Evolutionary conservation across 108 stramenopile species (phyloP).

Genomic region (Nannochloropsis granulata): DNA sequence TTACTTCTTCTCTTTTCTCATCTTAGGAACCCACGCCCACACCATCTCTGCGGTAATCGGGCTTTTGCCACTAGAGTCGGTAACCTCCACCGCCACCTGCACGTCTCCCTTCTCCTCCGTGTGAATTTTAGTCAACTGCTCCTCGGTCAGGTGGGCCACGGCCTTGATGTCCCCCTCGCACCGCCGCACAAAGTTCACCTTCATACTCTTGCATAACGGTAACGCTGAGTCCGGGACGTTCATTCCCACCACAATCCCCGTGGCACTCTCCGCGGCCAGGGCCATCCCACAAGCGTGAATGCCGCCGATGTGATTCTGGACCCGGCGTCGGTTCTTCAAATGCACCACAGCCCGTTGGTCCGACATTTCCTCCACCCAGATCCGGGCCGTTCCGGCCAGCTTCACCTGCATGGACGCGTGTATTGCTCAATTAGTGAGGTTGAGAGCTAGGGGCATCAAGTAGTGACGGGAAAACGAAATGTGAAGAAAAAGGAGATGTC

Average conservation of each 20-base stretch:
- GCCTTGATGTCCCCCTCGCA: slow-evolving; percentile 36
- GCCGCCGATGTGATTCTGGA: slow-evolving; percentile 49
- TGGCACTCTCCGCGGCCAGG: slow-evolving; percentile 42
- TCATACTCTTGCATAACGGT: slow-evolving; percentile 41
- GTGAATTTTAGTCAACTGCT: slow-evolving; percentile 22
- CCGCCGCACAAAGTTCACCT: slow-evolving; percentile 32
- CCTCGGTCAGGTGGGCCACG: slow-evolving; percentile 29
- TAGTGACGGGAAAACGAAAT: no score
- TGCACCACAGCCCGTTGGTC: slow-evolving; percentile 11
- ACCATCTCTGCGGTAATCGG: slow-evolving; percentile 44
- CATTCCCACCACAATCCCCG: slow-evolving; percentile 44
- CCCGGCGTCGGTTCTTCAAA: slow-evolving; percentile 26
- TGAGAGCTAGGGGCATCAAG: no score
- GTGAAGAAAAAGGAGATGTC: no score
- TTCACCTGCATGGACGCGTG: slow-evolving; percentile 16
- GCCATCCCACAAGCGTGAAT: slow-evolving; percentile 50
- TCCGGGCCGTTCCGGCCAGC: slow-evolving; percentile 42
- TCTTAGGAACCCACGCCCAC: slow-evolving; percentile 45
- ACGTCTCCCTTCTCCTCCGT: slow-evolving; percentile 41
- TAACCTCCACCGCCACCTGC: slow-evolving; percentile 28
- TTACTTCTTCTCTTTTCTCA: neutral
- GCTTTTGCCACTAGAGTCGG: slow-evolving; percentile 42
- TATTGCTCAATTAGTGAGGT: no score
- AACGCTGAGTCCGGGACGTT: slow-evolving; percentile 46
- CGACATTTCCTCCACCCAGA: slow-evolving; percentile 35